A percentile compares a stretch with the other conserved stretches of the same genome.
These are phyloP conservation scores for Suillus occidentalis DNA, from an alignment of 768 basidiomycete genomes.

Conservation along the genomic window DNA sequence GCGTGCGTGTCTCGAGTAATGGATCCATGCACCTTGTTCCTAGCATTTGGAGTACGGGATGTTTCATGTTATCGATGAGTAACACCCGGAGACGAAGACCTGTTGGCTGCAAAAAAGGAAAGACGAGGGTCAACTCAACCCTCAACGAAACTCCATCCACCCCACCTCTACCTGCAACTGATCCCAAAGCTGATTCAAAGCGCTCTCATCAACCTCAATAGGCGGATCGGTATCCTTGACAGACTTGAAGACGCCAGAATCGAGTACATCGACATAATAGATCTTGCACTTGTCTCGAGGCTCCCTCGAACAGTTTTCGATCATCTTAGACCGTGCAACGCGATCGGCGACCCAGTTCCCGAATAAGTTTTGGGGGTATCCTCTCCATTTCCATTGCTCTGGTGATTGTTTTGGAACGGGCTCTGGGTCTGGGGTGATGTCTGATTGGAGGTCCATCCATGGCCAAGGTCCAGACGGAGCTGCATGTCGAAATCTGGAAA, in stretches of 20 bases:
- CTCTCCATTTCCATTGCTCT: conserved; percentile 19
- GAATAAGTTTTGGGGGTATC: conserved; percentile 46
- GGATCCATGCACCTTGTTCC: conserved; percentile 41
- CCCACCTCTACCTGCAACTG: conserved; percentile 18
- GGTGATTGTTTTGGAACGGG: conserved; percentile 4
- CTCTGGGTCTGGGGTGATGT: conserved; percentile 1
- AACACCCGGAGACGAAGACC: conserved; percentile 27
- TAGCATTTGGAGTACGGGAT: conserved; percentile 49
- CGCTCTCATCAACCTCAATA: conserved; percentile 13
- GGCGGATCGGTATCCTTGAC: background rate
- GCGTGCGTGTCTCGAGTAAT: background rate
- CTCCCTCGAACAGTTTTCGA: conserved; percentile 1
- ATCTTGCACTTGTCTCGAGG: conserved; percentile 7
- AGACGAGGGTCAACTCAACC: background rate
- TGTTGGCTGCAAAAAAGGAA: conserved; percentile 15
- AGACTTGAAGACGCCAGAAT: conserved; percentile 35
- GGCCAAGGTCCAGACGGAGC: conserved; percentile 41
- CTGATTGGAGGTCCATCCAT: conserved; percentile 18
- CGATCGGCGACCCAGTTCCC: conserved; percentile 49
- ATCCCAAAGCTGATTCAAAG: conserved; percentile 20
- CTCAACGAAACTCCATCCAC: background rate
- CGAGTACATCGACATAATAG: conserved; percentile 39
- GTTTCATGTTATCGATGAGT: conserved; percentile 45
- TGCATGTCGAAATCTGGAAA: conserved; percentile 34
- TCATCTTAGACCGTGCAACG: conserved; percentile 26